These are phyloP conservation scores for Penicillium polonicum DNA, from an alignment of 2,329 filamentous ascomycete species.

Conservation along the genomic window DNA sequence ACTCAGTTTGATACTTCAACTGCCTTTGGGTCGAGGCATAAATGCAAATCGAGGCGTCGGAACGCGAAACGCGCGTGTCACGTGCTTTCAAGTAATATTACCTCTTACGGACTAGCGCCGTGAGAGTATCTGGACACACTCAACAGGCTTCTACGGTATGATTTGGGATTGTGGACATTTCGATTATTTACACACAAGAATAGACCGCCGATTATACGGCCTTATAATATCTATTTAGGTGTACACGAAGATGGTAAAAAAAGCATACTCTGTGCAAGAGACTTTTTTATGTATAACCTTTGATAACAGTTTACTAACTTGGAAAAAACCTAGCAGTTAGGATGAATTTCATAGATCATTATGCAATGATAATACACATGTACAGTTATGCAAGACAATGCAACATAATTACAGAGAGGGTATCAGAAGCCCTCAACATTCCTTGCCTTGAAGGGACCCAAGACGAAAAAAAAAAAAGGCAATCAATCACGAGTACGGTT, in stretches of 20 bases:
- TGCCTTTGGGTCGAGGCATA: neutral
- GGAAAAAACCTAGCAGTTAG: no score
- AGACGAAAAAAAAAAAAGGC: neutral
- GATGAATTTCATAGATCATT: neutral
- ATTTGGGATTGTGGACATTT: neutral
- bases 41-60: neutral
- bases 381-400: neutral
- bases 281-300: no score
- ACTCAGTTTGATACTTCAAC: neutral
- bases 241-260: no score
- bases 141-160: neutral
- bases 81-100: constrained; percentile 33
- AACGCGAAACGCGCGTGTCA: constrained; percentile 32
- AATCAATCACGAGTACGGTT: constrained; percentile 68
- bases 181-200: neutral
- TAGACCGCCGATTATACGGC: no score
- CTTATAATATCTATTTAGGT: no score
- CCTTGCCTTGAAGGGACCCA: neutral
- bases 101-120: constrained; percentile 19
- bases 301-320: neutral
- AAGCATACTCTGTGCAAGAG: no score
- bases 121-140: neutral
- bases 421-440: constrained; percentile 24
- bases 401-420: constrained; percentile 9
- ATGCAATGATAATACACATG: constrained; percentile 1